Conservation (phyloP, 2,329 filamentous ascomycete species). For the Trichothecium roseum region DNA sequence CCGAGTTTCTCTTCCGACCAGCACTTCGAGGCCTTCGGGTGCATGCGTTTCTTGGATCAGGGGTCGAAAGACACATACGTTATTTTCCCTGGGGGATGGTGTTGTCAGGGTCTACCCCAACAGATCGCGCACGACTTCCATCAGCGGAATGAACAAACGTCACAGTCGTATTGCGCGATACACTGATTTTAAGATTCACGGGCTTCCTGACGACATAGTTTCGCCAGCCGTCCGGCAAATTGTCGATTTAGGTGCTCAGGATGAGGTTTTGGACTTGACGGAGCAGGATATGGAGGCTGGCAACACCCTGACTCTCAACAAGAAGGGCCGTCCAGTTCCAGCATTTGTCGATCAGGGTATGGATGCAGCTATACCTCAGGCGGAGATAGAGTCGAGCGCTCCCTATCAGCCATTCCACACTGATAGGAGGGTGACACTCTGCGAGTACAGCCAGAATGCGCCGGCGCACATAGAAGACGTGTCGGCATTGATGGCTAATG, state of each 20-base stretch:
- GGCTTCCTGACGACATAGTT: constrained; percentile 48
- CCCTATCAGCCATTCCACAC: constrained; percentile 96
- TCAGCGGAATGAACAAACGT: constrained; percentile 26
- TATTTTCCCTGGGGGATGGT: constrained; percentile 57
- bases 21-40: constrained; percentile 40
- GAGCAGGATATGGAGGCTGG: constrained; percentile 43
- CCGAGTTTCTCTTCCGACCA: constrained; percentile 56
- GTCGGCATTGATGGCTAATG: constrained; percentile 28
- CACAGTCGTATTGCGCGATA: constrained; percentile 46
- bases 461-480: constrained; percentile 20
- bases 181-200: constrained; percentile 56
- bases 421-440: constrained; percentile 72
- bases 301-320: constrained; percentile 42
- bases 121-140: constrained; percentile 33
- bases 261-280: constrained; percentile 43
- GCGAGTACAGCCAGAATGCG: constrained; percentile 41
- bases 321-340: constrained; percentile 13
- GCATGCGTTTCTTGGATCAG: constrained; percentile 57
- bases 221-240: constrained; percentile 45
- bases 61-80: constrained; percentile 47
- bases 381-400: constrained; percentile 90
- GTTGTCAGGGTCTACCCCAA: constrained; percentile 55
- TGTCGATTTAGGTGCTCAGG: constrained; percentile 37
- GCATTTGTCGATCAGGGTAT: constrained; percentile 30
- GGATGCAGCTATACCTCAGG: constrained; percentile 59